Percentiles rank a stretch among this genome's conserved stretches.
Evolutionary conservation across 2,329 filamentous ascomycete species (phyloP).

Genomic region (Pseudocercospora pini-densiflorae): DNA sequence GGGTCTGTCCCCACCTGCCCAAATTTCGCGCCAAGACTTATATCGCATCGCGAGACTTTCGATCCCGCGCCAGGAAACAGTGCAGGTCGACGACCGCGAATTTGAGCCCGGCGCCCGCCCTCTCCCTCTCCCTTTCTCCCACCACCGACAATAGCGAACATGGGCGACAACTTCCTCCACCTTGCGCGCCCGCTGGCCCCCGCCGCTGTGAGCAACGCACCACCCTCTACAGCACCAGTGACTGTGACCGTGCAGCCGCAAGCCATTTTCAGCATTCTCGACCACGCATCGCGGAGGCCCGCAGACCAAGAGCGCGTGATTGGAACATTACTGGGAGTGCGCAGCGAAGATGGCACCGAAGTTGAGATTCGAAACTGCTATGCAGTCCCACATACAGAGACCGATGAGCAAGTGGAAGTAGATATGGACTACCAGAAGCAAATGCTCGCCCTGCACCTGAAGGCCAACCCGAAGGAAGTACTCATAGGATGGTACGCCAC

Average conservation of each 20-base stretch:
- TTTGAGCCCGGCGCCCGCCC: slow-evolving; percentile 16
- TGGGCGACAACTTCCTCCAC: slow-evolving; percentile 80
- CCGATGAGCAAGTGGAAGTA: slow-evolving; percentile 97
- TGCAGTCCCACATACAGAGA: slow-evolving; percentile 97
- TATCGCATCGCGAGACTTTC: background rate
- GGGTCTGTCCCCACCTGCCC: background rate
- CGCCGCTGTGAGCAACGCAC: slow-evolving; percentile 73
- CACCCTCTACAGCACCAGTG: slow-evolving; percentile 83
- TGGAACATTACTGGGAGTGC: slow-evolving; percentile 88
- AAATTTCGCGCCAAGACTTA: slow-evolving; percentile 5
- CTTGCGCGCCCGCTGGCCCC: slow-evolving; percentile 90
- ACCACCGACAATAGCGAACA: slow-evolving; percentile 29
- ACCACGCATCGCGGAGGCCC: slow-evolving; percentile 92
- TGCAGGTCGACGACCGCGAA: slow-evolving; percentile 1
- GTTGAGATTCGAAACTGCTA: slow-evolving; percentile 96
- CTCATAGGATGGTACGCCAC: slow-evolving; percentile 99
- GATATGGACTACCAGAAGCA: slow-evolving; percentile 99
- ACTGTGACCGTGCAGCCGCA: slow-evolving; percentile 95
- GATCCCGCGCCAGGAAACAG: background rate
- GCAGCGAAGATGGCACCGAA: slow-evolving; percentile 95
- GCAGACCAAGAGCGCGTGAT: slow-evolving; percentile 95
- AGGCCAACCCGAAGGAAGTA: slow-evolving; percentile 90
- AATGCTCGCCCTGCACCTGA: slow-evolving; percentile 94
- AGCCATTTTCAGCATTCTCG: slow-evolving; percentile 72
- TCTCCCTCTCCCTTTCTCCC: slow-evolving; percentile 7